Evolutionary conservation across 2,329 filamentous ascomycete genomes (phyloP).

Genomic region (Fusarium oligoseptatum): DNA sequence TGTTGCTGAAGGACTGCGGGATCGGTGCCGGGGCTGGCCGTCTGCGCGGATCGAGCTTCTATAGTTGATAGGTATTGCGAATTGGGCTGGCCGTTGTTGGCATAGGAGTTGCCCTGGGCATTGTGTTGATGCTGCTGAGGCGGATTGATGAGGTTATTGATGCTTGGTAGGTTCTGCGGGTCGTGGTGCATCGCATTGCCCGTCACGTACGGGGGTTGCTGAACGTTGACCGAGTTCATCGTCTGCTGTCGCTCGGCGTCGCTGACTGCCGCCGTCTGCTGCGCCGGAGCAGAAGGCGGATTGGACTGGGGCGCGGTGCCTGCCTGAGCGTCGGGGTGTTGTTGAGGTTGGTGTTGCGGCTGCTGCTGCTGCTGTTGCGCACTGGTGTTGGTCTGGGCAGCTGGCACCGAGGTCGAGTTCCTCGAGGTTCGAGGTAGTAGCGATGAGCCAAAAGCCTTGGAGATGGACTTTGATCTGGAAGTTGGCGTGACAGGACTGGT

Average conservation of each 20-base stretch:
- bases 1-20: slow-evolving; percentile 54
- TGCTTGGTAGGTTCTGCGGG: slow-evolving; percentile 81
- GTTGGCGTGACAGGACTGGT: slow-evolving; percentile 73
- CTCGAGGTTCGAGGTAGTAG: slow-evolving; percentile 51
- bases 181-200: slow-evolving; percentile 54
- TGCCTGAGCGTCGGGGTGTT: slow-evolving; percentile 42
- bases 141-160: slow-evolving; percentile 84
- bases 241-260: slow-evolving; percentile 43
- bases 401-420: slow-evolving; percentile 45
- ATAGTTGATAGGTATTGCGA: slow-evolving; percentile 47
- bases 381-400: slow-evolving; percentile 10
- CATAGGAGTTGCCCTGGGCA: slow-evolving; percentile 52
- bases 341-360: slow-evolving; percentile 35
- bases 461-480: slow-evolving; percentile 56
- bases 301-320: slow-evolving; percentile 35
- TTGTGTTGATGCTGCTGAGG: slow-evolving; percentile 55
- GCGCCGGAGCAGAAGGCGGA: slow-evolving; percentile 31
- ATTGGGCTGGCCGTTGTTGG: slow-evolving; percentile 40
- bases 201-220: slow-evolving; percentile 44
- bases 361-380: slow-evolving; percentile 40
- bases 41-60: slow-evolving; percentile 47
- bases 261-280: slow-evolving; percentile 35
- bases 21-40: slow-evolving; percentile 56
- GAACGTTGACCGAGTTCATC: slow-evolving; percentile 47
- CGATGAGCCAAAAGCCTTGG: slow-evolving; percentile 62